Percentiles rank a stretch among this genome's conserved stretches.
Evolutionary conservation across 2,329 filamentous ascomycete genomes (phyloP).

Genomic region (Magnaporthiopsis rhizophila): DNA sequence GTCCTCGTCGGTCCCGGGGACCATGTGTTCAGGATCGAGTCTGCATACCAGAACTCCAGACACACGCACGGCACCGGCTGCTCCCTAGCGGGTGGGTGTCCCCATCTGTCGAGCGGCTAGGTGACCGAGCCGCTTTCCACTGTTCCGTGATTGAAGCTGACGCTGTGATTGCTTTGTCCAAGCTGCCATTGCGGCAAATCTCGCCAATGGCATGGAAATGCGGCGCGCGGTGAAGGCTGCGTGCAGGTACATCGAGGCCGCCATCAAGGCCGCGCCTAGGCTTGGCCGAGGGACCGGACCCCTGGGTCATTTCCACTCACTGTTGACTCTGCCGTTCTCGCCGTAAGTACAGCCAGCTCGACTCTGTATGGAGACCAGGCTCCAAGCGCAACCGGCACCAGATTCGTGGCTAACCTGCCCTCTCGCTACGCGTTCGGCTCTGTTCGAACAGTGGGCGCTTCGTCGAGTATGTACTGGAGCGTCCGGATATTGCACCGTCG

Average conservation of each 20-base stretch:
- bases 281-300: slow-evolving; percentile 63
- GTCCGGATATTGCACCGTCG: slow-evolving; percentile 61
- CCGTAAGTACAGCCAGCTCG: slow-evolving; percentile 34
- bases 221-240: slow-evolving; percentile 56
- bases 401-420: not conserved
- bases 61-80: slow-evolving; percentile 96
- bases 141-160: not conserved
- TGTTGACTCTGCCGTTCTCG: slow-evolving; percentile 58
- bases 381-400: slow-evolving; percentile 1
- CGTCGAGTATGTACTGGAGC: slow-evolving; percentile 71
- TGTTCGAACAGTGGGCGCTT: slow-evolving; percentile 56
- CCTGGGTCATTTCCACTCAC: slow-evolving; percentile 72
- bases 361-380: not conserved
- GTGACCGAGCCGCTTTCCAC: not conserved
- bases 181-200: slow-evolving; percentile 69
- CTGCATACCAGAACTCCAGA: slow-evolving; percentile 60
- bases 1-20: slow-evolving; percentile 58
- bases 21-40: slow-evolving; percentile 56
- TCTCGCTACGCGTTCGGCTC: not conserved
- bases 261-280: slow-evolving; percentile 55
- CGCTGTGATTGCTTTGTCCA: slow-evolving; percentile 17
- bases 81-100: slow-evolving; percentile 69
- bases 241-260: slow-evolving; percentile 63
- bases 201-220: slow-evolving; percentile 52
- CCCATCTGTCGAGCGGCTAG: not conserved